Evolutionary conservation across 768 basidiomycete species (phyloP).

Genomic region (Leccinum subtestaceum): DNA sequence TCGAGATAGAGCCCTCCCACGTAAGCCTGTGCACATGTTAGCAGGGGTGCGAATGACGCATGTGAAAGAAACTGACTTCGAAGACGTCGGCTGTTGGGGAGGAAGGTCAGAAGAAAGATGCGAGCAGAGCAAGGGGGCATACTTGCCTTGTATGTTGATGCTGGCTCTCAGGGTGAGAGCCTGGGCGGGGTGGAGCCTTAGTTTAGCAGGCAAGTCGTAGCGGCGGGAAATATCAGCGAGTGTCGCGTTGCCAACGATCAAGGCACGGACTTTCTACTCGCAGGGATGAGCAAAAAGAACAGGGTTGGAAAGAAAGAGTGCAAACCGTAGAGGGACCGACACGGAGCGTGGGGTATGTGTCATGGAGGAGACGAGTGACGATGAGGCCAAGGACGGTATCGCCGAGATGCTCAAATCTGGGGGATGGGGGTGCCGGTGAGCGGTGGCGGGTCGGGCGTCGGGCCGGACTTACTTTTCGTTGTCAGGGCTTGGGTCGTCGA

Average conservation of each 20-base stretch:
- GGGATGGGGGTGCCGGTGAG: background rate
- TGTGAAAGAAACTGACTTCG: conserved; percentile 48
- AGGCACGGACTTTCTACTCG: conserved; percentile 69
- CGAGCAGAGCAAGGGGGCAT: background rate
- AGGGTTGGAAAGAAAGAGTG: background rate
- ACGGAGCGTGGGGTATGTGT: conserved; percentile 63
- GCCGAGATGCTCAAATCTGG: conserved; percentile 73
- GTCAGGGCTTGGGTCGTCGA: conserved; percentile 71
- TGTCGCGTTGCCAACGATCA: conserved; percentile 72
- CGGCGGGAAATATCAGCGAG: conserved; percentile 67
- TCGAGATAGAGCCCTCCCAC: conserved; percentile 73
- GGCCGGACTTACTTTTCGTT: conserved; percentile 64
- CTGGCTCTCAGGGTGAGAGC: conserved; percentile 69
- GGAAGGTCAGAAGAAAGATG: conserved; percentile 4
- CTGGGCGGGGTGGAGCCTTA: conserved; percentile 70
- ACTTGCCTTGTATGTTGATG: conserved; percentile 65
- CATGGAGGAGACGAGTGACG: conserved; percentile 61
- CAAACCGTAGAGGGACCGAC: conserved; percentile 72
- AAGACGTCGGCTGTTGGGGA: conserved; percentile 65
- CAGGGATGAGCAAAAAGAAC: no score
- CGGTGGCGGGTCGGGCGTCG: background rate
- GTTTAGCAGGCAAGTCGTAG: conserved; percentile 60
- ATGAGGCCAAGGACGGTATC: conserved; percentile 69
- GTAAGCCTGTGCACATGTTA: conserved; percentile 51
- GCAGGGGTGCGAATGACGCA: background rate